Conservation (phyloP, 345 rosid species). For the Bretschneidera sinensis region DNA sequence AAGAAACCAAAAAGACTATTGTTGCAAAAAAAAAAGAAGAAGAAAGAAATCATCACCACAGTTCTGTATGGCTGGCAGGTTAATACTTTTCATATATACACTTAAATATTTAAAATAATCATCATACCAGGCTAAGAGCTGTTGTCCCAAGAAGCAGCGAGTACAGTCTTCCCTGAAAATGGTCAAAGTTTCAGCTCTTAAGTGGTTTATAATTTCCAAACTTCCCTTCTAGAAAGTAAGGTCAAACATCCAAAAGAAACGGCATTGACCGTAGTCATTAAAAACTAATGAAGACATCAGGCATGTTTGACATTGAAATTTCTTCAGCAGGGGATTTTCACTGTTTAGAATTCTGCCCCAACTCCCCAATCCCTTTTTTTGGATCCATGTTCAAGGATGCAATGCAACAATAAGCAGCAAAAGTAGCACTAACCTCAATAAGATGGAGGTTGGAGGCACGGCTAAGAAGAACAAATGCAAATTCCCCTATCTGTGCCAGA, state of each 20-base stretch:
- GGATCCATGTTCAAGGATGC: not conserved
- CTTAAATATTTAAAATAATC: conserved; percentile 3
- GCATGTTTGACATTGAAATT: no score
- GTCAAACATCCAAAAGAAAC: no score
- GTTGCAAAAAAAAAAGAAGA: not conserved
- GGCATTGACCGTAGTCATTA: no score
- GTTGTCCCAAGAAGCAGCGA: no score
- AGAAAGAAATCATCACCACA: not conserved
- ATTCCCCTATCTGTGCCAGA: conserved; percentile 93
- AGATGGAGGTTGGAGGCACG: conserved; percentile 91
- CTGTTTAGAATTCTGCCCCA: no score
- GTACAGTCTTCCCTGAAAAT: conserved; percentile 64
- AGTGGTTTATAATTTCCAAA: not conserved
- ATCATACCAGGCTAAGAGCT: conserved; percentile 70
- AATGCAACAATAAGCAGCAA: not conserved
- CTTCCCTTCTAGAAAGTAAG: no score
- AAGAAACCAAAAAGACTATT: conserved; percentile 4
- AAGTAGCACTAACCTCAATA: conserved; percentile 57
- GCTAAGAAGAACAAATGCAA: conserved; percentile 83
- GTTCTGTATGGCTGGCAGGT: no score
- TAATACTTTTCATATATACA: not conserved
- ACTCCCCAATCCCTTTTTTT: not conserved
- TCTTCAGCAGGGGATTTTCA: no score
- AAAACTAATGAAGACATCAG: no score
- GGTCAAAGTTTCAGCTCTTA: conserved; percentile 9